These are phyloP conservation scores for Rhazya stricta DNA, from an alignment of 257 asterid genomes.

Conservation along the genomic window DNA sequence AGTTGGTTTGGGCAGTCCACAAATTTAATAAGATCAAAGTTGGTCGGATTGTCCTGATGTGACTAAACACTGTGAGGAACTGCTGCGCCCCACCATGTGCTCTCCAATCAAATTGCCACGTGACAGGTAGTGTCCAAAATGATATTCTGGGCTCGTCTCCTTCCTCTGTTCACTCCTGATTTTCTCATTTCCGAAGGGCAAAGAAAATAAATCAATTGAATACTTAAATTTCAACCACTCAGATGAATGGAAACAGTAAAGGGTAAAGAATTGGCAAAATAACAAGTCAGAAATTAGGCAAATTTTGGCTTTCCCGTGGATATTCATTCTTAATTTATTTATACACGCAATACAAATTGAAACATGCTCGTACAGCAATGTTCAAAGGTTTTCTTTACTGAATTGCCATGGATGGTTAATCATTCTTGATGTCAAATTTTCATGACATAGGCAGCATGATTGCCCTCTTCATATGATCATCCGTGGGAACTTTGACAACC, in stretches of 20 bases:
- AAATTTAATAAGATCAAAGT: slow-evolving; percentile 10
- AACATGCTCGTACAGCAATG: no score
- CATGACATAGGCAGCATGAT: neutral
- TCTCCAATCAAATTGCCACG: slow-evolving; percentile 26
- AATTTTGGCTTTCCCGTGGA: no score
- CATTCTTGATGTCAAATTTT: neutral
- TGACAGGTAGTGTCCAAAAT: slow-evolving; percentile 20
- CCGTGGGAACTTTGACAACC: neutral
- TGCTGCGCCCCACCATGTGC: slow-evolving; percentile 41
- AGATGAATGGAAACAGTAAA: no score
- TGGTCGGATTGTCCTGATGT: slow-evolving; percentile 24
- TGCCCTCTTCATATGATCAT: neutral
- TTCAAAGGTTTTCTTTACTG: neutral
- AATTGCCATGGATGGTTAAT: neutral
- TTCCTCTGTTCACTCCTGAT: neutral
- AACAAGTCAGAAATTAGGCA: no score
- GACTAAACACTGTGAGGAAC: slow-evolving; percentile 34
- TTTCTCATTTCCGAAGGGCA: neutral
- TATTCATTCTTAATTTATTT: no score
- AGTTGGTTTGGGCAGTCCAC: neutral
- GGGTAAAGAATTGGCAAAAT: no score
- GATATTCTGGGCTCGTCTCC: neutral
- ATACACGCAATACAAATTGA: no score
- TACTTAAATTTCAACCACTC: no score
- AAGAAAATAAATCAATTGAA: neutral